These are phyloP conservation scores for Erysiphe pulchra DNA, from an alignment of 2,329 filamentous ascomycete species.

Conservation along the genomic window DNA sequence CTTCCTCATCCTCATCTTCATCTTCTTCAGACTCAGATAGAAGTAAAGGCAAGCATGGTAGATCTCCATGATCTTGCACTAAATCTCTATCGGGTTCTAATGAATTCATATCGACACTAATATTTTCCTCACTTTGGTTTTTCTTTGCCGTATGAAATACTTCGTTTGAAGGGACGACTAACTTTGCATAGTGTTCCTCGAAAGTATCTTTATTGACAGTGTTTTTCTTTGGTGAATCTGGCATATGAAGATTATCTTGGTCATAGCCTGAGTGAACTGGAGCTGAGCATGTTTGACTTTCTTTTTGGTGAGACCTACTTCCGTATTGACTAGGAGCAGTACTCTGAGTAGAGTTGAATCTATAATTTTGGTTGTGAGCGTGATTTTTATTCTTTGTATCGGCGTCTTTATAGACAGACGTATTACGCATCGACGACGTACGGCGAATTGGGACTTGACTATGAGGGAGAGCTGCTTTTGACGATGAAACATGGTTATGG, in stretches of 20 bases:
- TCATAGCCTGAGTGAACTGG: not conserved
- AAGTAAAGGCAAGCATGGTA: slow-evolving; percentile 4
- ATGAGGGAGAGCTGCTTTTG: slow-evolving; percentile 12
- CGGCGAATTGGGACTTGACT: slow-evolving; percentile 18
- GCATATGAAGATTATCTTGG: not conserved
- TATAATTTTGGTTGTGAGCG: not conserved
- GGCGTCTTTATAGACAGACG: slow-evolving; percentile 27
- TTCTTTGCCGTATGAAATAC: not conserved
- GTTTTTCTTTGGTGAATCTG: not conserved
- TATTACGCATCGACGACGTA: slow-evolving; percentile 23
- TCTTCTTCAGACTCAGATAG: slow-evolving; percentile 29
- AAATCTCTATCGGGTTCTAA: not conserved
- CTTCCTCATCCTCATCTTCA: slow-evolving; percentile 34
- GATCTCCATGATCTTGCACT: not conserved
- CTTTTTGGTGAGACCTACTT: not conserved
- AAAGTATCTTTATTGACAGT: not conserved
- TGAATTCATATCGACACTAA: not conserved
- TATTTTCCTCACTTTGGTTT: not conserved
- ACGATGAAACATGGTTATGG: slow-evolving; percentile 4
- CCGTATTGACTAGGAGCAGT: not conserved
- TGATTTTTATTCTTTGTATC: slow-evolving; percentile 9
- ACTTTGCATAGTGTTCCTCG: not conserved
- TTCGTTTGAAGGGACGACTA: not conserved
- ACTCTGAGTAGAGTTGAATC: not conserved
- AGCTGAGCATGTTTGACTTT: not conserved